Percentiles rank a stretch among this genome's conserved stretches.
These are phyloP conservation scores for Camelina hispida DNA, from an alignment of 345 rosid genomes.

Conservation along the genomic window DNA sequence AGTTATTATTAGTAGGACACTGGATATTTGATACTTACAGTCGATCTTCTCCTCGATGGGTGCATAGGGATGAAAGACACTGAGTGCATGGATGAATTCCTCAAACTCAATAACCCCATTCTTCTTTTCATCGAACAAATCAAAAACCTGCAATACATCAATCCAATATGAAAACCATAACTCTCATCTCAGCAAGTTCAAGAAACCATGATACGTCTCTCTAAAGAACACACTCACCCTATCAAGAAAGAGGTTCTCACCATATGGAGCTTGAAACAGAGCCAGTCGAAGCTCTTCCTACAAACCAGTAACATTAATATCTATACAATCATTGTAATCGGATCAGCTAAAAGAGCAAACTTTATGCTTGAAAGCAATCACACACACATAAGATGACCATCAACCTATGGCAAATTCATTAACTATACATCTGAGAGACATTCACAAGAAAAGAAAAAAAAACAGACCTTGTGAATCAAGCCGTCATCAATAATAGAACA, in stretches of 20 bases:
- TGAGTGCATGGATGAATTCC: slow-evolving; percentile 77
- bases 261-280: slow-evolving; percentile 57
- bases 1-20: not conserved
- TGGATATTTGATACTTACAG: slow-evolving; percentile 55
- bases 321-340: not conserved
- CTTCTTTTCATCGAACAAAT: slow-evolving; percentile 84
- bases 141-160: slow-evolving; percentile 58
- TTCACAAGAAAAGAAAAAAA: not conserved
- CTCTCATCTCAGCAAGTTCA: not conserved
- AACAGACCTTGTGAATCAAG: slow-evolving; percentile 75
- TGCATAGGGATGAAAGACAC: slow-evolving; percentile 79
- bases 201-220: slow-evolving; percentile 2
- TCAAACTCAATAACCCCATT: slow-evolving; percentile 91
- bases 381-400: not conserved
- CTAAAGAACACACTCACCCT: slow-evolving; percentile 55
- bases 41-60: slow-evolving; percentile 76
- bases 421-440: slow-evolving; percentile 4
- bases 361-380: not conserved
- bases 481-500: slow-evolving; percentile 69
- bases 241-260: slow-evolving; percentile 86
- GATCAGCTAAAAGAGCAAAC: not conserved
- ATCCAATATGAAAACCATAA: not conserved
- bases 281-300: slow-evolving; percentile 93
- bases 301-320: slow-evolving; percentile 12
- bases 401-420: not conserved